Base-by-base conservation (phyloP, 1,139 yeast species). In the Yamadazyma atmosphaerica region DNA sequence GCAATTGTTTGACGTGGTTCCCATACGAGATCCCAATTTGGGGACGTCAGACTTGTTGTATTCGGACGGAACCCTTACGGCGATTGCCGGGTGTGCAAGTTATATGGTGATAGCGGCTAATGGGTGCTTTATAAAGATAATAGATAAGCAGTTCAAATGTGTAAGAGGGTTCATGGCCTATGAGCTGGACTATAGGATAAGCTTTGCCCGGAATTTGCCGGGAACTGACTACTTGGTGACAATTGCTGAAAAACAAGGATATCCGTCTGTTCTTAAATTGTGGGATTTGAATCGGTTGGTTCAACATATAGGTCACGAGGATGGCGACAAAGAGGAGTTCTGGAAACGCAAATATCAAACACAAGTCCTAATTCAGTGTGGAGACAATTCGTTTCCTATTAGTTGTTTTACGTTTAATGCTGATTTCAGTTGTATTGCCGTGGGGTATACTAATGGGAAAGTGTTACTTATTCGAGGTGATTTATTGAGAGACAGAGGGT, bases 361-460 rank as follows among this genome's bases (percentile, higher is more conserved):
- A 2, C 63, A 60, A 39, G 70, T 60, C 2, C 36, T 44, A 28
- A 58, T 69, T 19, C 56, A 53, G 31, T 77, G 76, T 50, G 85
- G 81, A 5, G 74, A 72, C 37, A 86, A 87, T 52, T 76, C 85
- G 5, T 84, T 68, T 47, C 96, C 96, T 0, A 64, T 87, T 34
- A 81, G 95, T 9, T 79, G 86, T 28, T 74, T 86, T 43, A 72
- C 74, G 18, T 66, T 77, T 40, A 75, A 79, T 25, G 51, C 58
- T 3, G 86, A 83, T 47, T 70, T 81, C 41, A 70, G 86, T 1
- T 77, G 88, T 37, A 58, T 88, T 4, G 95, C 86, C 0, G 65
- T 89, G 26, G 98, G 98, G 0, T 89, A 82, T 55, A 83, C 95
- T 15, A 86, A 89, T 58, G 99, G 99, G 6, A 74, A 81, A 19